These are phyloP conservation scores for Talaromyces pinophilus DNA, from an alignment of 2,329 filamentous ascomycete species.

Conservation along the genomic window DNA sequence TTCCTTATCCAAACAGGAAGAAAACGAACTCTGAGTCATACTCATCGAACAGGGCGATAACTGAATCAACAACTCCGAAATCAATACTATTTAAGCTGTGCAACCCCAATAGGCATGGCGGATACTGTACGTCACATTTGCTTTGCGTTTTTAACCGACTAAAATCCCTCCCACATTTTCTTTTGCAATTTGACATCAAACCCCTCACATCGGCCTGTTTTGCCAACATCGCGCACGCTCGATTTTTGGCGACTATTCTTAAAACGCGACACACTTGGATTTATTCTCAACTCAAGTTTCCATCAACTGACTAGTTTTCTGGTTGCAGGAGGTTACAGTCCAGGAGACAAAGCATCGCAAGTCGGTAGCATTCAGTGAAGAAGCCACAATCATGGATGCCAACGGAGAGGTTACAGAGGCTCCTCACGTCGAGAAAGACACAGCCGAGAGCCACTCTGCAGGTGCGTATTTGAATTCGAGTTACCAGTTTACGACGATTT, in stretches of 20 bases:
- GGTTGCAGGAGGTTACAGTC: conserved; percentile 38
- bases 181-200: conserved; percentile 29
- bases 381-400: conserved; percentile 81
- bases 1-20: neutral
- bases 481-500: neutral
- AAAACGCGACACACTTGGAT: neutral
- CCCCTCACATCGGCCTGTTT: conserved; percentile 20
- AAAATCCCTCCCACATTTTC: conserved; percentile 40
- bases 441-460: conserved; percentile 75
- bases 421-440: conserved; percentile 70
- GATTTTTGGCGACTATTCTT: neutral
- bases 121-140: conserved; percentile 44
- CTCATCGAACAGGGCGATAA: neutral
- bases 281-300: neutral
- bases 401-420: conserved; percentile 82
- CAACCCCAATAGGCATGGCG: conserved; percentile 35
- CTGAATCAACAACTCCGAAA: neutral
- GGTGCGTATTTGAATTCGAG: conserved; percentile 51
- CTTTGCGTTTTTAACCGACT: conserved; percentile 40
- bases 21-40: conserved; percentile 6
- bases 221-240: conserved; percentile 1
- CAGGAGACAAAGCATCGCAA: conserved; percentile 71
- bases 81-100: neutral
- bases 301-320: conserved; percentile 23
- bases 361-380: conserved; percentile 90